A percentile compares a stretch with the other conserved stretches of the same genome.
Evolutionary conservation across 345 rosid genomes (phyloP).

Genomic region (Psidium friedrichsthalianum): DNA sequence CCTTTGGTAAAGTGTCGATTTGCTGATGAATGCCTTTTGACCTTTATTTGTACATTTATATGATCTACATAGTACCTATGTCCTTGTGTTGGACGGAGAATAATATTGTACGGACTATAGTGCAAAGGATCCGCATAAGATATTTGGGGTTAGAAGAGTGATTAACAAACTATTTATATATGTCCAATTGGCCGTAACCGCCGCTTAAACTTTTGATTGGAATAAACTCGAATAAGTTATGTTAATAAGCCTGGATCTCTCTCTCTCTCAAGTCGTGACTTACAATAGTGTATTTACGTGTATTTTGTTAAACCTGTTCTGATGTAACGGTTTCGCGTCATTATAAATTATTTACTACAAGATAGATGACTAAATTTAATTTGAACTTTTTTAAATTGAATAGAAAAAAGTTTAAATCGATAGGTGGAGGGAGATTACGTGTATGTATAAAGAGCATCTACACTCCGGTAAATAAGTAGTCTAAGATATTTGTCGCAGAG

Average conservation of each 20-base stretch:
- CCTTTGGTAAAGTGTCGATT: neutral
- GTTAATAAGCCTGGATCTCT: neutral
- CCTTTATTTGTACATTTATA: neutral
- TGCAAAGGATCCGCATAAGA: neutral
- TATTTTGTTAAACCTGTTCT: neutral
- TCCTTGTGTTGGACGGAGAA: neutral
- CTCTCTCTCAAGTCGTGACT: neutral
- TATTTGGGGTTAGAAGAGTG: neutral
- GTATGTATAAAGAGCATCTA: neutral
- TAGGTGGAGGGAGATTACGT: accelerated
- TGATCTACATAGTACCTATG: neutral
- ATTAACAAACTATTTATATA: neutral
- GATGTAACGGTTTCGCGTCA: neutral
- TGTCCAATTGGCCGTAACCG: neutral
- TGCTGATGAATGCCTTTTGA: neutral
- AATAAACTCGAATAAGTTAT: neutral
- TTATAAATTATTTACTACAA: neutral
- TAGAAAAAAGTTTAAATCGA: neutral
- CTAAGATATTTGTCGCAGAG: neutral
- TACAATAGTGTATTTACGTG: neutral
- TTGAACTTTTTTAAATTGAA: neutral
- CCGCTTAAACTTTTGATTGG: neutral
- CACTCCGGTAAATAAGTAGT: neutral
- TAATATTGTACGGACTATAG: neutral
- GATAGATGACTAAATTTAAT: neutral